Evolutionary conservation across 805 yeast genomes (phyloP), one percentile per base, ranked within the genome.

Genomic region (Tetrapisispora pingtungensis): DNA sequence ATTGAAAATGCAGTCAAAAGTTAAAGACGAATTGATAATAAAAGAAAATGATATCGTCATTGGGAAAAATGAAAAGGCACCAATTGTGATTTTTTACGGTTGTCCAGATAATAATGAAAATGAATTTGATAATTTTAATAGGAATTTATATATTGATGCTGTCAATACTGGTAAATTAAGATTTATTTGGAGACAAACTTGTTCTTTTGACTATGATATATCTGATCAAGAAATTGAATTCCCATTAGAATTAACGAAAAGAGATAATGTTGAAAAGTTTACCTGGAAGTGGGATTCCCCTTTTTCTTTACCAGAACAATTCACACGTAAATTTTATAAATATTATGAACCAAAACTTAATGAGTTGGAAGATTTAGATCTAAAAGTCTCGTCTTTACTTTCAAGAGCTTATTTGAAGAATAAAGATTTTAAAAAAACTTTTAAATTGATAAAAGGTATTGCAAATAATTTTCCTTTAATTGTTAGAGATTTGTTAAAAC

Each of bases 141-240:
- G 68, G 13, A 73, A 78, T 46, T 62, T 90, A 42, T 72, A 69
- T 46, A 72, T 74, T 33, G 77, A 80, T 46, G 81, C 95, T 0
- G 43, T 41, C 1, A 55, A 65, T 14, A 59, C 69, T 2, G 90
- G 84, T 0, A 84, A 84, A 55, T 57, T 88, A 24, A 71, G 84
- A 40, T 83, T 85, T 58, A 74, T 81, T 2, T 77, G 94, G 82
- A 73, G 96, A 52, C 81, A 87, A 53, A 69, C 77, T n/a, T 58
- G 61, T 35, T 36, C 51, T 7, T 20, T 46, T 4, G 52, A 55
- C 24, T 47, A 53, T 13, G 28, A 45, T 10, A 28, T 24, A 7
- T 37, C 46, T 7, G 35, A 31, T 2, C 33, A 28, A 15, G 33
- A 26, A 15, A 34, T 30, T 4, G 46, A 48, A 0, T 63, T 69